A percentile compares a stretch with the other conserved stretches of the same genome.
Evolutionary conservation across 768 basidiomycete genomes (phyloP).

Genomic region (Cubamyces lactineus): DNA sequence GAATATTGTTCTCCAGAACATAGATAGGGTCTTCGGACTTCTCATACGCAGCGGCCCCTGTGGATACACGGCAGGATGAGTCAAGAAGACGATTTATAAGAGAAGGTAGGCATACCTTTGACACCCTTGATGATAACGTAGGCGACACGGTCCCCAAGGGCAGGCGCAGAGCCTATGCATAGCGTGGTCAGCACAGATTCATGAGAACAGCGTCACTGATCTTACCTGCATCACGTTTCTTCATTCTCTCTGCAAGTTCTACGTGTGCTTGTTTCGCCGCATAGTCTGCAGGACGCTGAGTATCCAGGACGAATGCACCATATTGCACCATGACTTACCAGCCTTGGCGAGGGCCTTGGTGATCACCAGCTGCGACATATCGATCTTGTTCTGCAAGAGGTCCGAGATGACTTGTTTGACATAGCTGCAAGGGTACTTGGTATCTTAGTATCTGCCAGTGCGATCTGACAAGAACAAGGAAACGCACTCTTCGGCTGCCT

Average conservation of each 20-base stretch:
- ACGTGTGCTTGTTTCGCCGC: slow-evolving; percentile 95
- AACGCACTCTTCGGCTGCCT: slow-evolving; percentile 89
- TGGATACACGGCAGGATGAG: neutral
- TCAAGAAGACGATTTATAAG: neutral
- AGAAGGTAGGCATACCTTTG: slow-evolving; percentile 59
- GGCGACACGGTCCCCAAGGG: slow-evolving; percentile 97
- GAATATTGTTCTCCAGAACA: slow-evolving; percentile 96
- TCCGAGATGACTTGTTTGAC: slow-evolving; percentile 93
- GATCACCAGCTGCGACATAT: slow-evolving; percentile 99
- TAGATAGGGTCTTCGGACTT: slow-evolving; percentile 98
- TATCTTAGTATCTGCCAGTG: neutral
- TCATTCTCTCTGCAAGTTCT: slow-evolving; percentile 95
- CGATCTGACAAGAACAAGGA: neutral
- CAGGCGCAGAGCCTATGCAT: slow-evolving; percentile 85
- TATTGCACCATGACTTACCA: slow-evolving; percentile 46
- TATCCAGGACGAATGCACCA: neutral
- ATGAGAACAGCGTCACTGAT: neutral
- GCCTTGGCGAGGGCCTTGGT: slow-evolving; percentile 95
- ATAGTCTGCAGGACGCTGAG: slow-evolving; percentile 63
- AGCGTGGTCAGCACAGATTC: neutral
- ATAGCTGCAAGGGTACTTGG: slow-evolving; percentile 55
- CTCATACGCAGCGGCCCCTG: slow-evolving; percentile 96
- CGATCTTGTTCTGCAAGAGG: slow-evolving; percentile 92
- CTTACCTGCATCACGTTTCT: slow-evolving; percentile 87
- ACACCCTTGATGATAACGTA: slow-evolving; percentile 98